phyloP scores from a whole-genome alignment of 345 rosid genomes.

The Gossypium longicalyx region DNA sequence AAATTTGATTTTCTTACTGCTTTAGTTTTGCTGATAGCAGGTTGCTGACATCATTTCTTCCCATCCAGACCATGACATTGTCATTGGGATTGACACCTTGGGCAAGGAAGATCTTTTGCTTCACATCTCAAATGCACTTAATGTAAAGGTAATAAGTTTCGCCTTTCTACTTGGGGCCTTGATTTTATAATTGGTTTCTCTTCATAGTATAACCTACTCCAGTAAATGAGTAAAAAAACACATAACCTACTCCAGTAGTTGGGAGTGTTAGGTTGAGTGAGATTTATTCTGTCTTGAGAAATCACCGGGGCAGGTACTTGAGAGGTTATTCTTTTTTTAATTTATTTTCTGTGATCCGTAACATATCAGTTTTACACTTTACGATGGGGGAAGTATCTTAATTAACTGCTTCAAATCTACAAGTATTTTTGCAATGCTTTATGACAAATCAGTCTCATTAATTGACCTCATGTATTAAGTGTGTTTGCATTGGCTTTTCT shows the following conservation, averaged over 20 bases:
- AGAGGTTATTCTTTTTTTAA: not conserved
- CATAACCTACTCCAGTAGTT: not conserved
- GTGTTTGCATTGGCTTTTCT: not conserved
- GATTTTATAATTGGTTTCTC: not conserved
- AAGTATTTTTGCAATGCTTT: not conserved
- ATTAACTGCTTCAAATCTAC: not conserved
- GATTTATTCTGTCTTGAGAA: not conserved
- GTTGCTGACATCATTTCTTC: conserved; percentile 58
- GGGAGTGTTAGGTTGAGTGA: not conserved
- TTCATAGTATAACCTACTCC: not conserved
- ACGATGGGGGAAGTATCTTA: not conserved
- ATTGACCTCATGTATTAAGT: not conserved
- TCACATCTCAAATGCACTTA: conserved; percentile 45
- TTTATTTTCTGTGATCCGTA: not conserved
- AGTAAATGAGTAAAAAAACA: not conserved
- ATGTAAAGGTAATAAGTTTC: conserved; percentile 70
- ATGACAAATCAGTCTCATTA: not conserved
- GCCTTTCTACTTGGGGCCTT: not conserved
- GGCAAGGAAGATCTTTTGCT: conserved; percentile 75
- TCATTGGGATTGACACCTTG: conserved; percentile 62
- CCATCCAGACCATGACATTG: conserved; percentile 62
- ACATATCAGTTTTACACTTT: not conserved
- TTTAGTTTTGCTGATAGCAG: conserved; percentile 26
- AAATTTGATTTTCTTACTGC: conserved; percentile 8
- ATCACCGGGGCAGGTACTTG: not conserved